phyloP scores from a whole-genome alignment of 2,329 filamentous ascomycete genomes.

The Hirsutella minnesotensis region DNA sequence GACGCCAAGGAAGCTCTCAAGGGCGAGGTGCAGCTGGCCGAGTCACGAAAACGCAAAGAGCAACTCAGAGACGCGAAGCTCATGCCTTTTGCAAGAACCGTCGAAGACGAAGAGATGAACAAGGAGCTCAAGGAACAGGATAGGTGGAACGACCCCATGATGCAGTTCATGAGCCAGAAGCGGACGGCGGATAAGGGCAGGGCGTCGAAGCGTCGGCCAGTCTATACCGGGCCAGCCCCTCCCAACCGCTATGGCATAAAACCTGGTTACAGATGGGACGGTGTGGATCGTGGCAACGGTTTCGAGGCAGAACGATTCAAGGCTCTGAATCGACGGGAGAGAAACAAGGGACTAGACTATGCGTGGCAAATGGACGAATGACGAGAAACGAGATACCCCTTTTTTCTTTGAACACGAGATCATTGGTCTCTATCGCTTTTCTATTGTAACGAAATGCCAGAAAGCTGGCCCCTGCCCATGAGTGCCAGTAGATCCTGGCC shows the following conservation, averaged over 20 bases:
- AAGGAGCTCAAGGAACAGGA: conserved; percentile 62
- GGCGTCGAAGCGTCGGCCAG: conserved; percentile 37
- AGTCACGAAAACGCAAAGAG: conserved; percentile 52
- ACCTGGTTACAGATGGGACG: conserved; percentile 92
- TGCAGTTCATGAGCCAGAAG: conserved; percentile 55
- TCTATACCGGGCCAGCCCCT: conserved; percentile 68
- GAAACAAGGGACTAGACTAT: conserved; percentile 73
- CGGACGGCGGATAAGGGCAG: conserved; percentile 17
- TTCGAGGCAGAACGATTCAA: conserved; percentile 92
- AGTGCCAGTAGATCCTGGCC: no score
- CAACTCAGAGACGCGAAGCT: conserved; percentile 68
- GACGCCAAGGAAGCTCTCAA: conserved; percentile 59
- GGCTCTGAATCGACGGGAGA: conserved; percentile 64
- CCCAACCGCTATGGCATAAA: conserved; percentile 91
- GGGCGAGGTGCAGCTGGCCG: conserved; percentile 72
- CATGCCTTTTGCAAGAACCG: conserved; percentile 66
- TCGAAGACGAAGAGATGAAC: conserved; percentile 83
- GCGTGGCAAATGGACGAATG: conserved; percentile 95
- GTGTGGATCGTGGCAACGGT: conserved; percentile 85
- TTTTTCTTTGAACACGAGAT: not conserved
- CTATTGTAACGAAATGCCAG: no score
- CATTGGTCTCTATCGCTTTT: not conserved
- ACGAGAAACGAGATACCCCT: conserved; percentile 7
- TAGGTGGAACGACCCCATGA: conserved; percentile 92
- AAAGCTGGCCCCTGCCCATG: no score